Evolutionary conservation across 2,329 filamentous ascomycete genomes (phyloP).

Genomic region (Keithomyces neogunnii): DNA sequence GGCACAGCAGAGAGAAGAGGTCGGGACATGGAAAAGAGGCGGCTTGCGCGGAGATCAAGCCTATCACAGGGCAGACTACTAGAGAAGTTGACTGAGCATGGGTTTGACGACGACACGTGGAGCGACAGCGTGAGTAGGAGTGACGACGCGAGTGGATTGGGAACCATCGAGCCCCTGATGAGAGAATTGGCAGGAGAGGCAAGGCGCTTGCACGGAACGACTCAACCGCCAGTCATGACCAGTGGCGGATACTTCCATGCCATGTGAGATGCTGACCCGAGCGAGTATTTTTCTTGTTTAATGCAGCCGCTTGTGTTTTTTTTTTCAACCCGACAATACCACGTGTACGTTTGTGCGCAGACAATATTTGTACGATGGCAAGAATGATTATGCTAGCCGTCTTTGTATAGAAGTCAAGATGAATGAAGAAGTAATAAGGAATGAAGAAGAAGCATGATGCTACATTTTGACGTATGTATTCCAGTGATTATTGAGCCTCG

Average conservation of each 20-base stretch:
- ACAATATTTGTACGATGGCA: too few species aligned
- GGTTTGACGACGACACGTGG: conserved; percentile 12
- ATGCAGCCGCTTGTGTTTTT: not conserved
- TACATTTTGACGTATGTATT: too few species aligned
- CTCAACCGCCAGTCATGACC: conserved; percentile 2
- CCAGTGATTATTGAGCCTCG: too few species aligned
- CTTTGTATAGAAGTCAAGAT: too few species aligned
- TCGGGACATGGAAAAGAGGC: conserved; percentile 8
- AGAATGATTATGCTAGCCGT: too few species aligned
- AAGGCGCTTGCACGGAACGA: conserved; percentile 13
- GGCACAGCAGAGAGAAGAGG: conserved; percentile 6
- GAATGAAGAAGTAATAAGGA: too few species aligned
- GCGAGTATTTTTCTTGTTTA: not conserved
- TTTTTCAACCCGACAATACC: not conserved
- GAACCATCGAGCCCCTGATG: conserved; percentile 36
- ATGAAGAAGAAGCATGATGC: too few species aligned
- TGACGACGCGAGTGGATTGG: conserved; percentile 26
- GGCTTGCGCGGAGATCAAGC: conserved; percentile 15
- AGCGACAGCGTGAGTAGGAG: conserved; percentile 16
- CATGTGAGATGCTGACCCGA: not conserved
- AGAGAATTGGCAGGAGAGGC: conserved; percentile 28
- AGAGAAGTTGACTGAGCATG: conserved; percentile 14
- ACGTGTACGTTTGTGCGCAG: too few species aligned
- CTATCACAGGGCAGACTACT: conserved; percentile 21
- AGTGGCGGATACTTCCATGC: not conserved